Evolutionary conservation across 257 asterid species (phyloP), one percentile per base, ranked within the genome.

Genomic region (Solanum etuberosum): DNA sequence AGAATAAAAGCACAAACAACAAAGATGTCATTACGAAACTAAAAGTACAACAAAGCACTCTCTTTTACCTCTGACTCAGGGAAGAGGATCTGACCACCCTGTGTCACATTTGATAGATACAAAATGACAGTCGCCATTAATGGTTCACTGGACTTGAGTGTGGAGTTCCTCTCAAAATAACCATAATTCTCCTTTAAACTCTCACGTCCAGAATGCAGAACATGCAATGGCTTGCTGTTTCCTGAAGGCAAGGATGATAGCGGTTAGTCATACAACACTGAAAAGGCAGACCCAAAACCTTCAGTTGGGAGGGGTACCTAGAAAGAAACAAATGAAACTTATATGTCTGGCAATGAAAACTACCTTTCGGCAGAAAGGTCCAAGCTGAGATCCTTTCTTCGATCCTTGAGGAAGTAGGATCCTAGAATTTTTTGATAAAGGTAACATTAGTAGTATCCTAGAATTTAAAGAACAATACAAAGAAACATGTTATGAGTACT

Each of bases 331-430:
- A 25, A 86, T 34, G 74, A 25, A 78, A 59, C 37, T 40, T 63
- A 23, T 21, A 78, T 63, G 48, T 43, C 20, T 37, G 57, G 34
- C 59, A 88, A 74, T 82, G 57, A 46, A 67, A 86, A 81, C 51
- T 85, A 96, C 98, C 97, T 92, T 89, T 90, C 32, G 98, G 99
- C 82, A 96, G 93, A 90, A 95, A 94, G 87, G 97, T 96, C 98
- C 99, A 96, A 59, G 96, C 97, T 88, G 93, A 96, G 88, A 96
- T 92, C 90, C 93, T 92, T 88, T 95, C 96, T 90, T 92, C 98
- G 35, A 96, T 93, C 91, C 91, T 90, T 86, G 90, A 87, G 82
- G 90, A 87, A 59, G 92, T 90, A 91, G 91, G 93, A 88, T 94
- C 96, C 99, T 95, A 88, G 43, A 86, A 38, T 76, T 37, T 37